A percentile compares a stretch with the other conserved stretches of the same genome.
phyloP scores from a whole-genome alignment of 2,329 filamentous ascomycete species.

The Fusarium zealandicum region DNA sequence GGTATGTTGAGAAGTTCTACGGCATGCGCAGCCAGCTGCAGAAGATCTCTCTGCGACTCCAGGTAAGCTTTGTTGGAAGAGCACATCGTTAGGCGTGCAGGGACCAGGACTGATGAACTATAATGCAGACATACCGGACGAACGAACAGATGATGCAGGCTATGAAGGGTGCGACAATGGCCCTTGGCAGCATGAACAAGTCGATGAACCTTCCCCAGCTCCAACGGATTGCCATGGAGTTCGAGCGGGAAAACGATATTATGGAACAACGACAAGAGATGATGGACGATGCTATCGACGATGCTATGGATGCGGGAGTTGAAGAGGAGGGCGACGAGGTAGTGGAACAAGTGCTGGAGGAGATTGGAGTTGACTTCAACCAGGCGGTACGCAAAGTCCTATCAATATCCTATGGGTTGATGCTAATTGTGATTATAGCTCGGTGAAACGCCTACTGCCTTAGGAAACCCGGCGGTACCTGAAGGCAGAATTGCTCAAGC shows the following conservation, averaged over 20 bases:
- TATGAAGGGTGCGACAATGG: slow-evolving; percentile 96
- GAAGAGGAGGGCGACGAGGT: slow-evolving; percentile 98
- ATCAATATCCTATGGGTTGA: slow-evolving; percentile 37
- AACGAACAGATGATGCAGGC: slow-evolving; percentile 99
- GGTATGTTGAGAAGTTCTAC: slow-evolving; percentile 98
- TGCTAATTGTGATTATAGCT: slow-evolving; percentile 63
- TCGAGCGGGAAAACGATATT: slow-evolving; percentile 97
- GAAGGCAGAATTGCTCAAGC: slow-evolving; percentile 87
- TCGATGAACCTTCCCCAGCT: slow-evolving; percentile 96
- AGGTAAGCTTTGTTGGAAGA: slow-evolving; percentile 61
- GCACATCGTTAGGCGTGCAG: not conserved
- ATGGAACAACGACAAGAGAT: slow-evolving; percentile 99
- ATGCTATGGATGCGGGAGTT: slow-evolving; percentile 87
- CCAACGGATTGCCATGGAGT: slow-evolving; percentile 98
- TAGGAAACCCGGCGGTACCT: slow-evolving; percentile 75
- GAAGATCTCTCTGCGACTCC: slow-evolving; percentile 92
- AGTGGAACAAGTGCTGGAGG: slow-evolving; percentile 93
- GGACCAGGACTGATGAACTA: slow-evolving; percentile 19
- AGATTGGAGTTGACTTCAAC: slow-evolving; percentile 93
- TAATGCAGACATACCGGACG: slow-evolving; percentile 83
- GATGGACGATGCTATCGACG: slow-evolving; percentile 99
- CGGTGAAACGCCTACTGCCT: slow-evolving; percentile 85
- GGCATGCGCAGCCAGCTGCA: slow-evolving; percentile 97
- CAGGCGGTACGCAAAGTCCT: slow-evolving; percentile 72
- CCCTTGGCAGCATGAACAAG: slow-evolving; percentile 95